A percentile compares a stretch with the other conserved stretches of the same genome.
Evolutionary conservation across 2,329 filamentous ascomycete genomes (phyloP).

Genomic region (Pseudomassariella vexata): DNA sequence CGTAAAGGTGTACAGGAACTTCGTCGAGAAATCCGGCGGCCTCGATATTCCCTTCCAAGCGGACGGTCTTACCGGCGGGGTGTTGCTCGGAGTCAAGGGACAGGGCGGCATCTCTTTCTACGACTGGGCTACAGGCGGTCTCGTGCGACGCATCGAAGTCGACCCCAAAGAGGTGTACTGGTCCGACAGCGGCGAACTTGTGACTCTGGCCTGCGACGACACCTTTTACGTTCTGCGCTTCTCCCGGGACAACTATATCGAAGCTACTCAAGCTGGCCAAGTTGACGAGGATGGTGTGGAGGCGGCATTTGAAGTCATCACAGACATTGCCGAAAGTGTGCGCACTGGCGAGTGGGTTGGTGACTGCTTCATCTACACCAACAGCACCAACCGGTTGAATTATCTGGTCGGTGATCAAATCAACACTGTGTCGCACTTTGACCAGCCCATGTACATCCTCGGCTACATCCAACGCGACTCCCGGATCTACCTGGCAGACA

Average conservation of each 20-base stretch:
- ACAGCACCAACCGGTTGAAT: constrained; percentile 91
- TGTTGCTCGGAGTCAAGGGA: constrained; percentile 88
- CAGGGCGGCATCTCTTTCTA: constrained; percentile 94
- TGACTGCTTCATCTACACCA: constrained; percentile 98
- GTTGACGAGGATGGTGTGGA: constrained; percentile 91
- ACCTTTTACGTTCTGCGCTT: constrained; percentile 92
- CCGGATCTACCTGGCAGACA: constrained; percentile 91
- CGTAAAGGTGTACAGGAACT: constrained; percentile 97
- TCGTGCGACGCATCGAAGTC: constrained; percentile 88
- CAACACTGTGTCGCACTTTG: constrained; percentile 95
- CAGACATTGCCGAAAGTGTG: constrained; percentile 89
- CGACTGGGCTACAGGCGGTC: constrained; percentile 85
- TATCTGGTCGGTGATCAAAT: constrained; percentile 97
- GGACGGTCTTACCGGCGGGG: constrained; percentile 82
- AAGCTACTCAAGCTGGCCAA: constrained; percentile 74
- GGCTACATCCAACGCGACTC: constrained; percentile 94
- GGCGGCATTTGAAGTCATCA: constrained; percentile 91
- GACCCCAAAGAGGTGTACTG: constrained; percentile 77
- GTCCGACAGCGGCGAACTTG: constrained; percentile 93
- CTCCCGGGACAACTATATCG: constrained; percentile 81
- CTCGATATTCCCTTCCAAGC: constrained; percentile 94
- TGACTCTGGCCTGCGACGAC: constrained; percentile 89
- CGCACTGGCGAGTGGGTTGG: constrained; percentile 96
- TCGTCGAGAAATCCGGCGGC: constrained; percentile 82
- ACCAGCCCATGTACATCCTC: constrained; percentile 89